Evolutionary conservation across 1,139 yeast genomes (phyloP).

Genomic region (Scheffersomyces parashehatae): DNA sequence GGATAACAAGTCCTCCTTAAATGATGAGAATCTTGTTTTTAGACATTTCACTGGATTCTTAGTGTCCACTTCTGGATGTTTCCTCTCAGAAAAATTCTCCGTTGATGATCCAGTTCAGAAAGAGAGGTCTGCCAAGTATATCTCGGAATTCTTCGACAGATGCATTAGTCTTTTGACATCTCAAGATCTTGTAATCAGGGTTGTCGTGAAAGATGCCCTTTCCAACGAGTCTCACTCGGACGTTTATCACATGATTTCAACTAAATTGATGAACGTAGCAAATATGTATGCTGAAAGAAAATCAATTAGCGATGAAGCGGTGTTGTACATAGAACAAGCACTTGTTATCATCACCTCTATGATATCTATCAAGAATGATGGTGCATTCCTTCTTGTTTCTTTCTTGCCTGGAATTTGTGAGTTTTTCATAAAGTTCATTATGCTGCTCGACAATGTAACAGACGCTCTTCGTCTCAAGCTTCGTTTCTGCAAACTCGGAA

Average conservation of each 20-base stretch:
- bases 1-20: slow-evolving; percentile 20
- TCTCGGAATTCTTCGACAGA: slow-evolving; percentile 49
- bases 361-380: slow-evolving; percentile 37
- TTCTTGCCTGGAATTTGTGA: slow-evolving; percentile 34
- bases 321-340: slow-evolving; percentile 41
- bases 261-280: slow-evolving; percentile 31
- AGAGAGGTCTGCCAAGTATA: slow-evolving; percentile 26
- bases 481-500: slow-evolving; percentile 57
- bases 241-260: slow-evolving; percentile 37
- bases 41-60: slow-evolving; percentile 64
- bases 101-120: slow-evolving; percentile 25
- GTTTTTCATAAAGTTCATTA: slow-evolving; percentile 32
- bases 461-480: slow-evolving; percentile 53
- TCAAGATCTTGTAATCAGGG: slow-evolving; percentile 51
- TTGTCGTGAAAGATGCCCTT: slow-evolving; percentile 45
- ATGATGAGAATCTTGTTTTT: slow-evolving; percentile 45
- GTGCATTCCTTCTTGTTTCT: slow-evolving; percentile 38
- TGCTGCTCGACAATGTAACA: slow-evolving; percentile 32
- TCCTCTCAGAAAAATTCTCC: slow-evolving; percentile 35
- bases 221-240: slow-evolving; percentile 50
- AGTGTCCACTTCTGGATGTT: slow-evolving; percentile 60
- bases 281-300: slow-evolving; percentile 26
- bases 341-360: slow-evolving; percentile 40
- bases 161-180: slow-evolving; percentile 52
- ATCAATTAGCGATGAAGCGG: slow-evolving; percentile 29